Evolutionary conservation across 441 rosid genomes (phyloP).

Genomic region (Populus hybrid): DNA sequence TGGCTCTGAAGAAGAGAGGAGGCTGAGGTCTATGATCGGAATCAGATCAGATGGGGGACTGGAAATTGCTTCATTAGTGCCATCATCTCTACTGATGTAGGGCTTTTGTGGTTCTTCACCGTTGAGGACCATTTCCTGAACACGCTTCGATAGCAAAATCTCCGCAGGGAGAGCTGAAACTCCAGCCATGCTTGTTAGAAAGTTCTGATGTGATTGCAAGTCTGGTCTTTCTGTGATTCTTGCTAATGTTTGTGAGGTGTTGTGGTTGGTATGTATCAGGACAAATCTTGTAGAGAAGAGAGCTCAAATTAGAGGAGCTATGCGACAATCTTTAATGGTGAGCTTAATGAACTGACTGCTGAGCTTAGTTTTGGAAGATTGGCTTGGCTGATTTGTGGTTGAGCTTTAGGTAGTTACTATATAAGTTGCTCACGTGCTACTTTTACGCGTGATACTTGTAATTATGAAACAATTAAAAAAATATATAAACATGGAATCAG

Average conservation of each 20-base stretch:
- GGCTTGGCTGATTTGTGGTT: not conserved
- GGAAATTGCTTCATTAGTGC: slow-evolving; percentile 8
- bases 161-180: slow-evolving; percentile 26
- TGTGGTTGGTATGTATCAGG: not conserved
- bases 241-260: not conserved
- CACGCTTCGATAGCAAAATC: slow-evolving; percentile 40
- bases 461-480: too few species aligned
- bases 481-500: too few species aligned
- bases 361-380: not conserved
- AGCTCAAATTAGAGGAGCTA: not conserved
- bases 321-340: not conserved
- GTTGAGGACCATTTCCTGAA: slow-evolving; percentile 42
- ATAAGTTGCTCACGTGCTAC: too few species aligned
- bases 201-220: not conserved
- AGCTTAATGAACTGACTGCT: not conserved
- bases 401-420: not conserved
- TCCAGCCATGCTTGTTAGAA: slow-evolving; percentile 26
- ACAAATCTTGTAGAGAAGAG: not conserved
- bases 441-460: too few species aligned
- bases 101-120: slow-evolving; percentile 38
- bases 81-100: slow-evolving; percentile 30
- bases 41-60: slow-evolving; percentile 8
- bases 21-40: slow-evolving; percentile 39
- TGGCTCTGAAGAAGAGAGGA: slow-evolving; percentile 25
- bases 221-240: not conserved